Percentiles rank a stretch among this genome's conserved stretches.
phyloP scores from a whole-genome alignment of 768 basidiomycete genomes.

The Suillus bovinus region DNA sequence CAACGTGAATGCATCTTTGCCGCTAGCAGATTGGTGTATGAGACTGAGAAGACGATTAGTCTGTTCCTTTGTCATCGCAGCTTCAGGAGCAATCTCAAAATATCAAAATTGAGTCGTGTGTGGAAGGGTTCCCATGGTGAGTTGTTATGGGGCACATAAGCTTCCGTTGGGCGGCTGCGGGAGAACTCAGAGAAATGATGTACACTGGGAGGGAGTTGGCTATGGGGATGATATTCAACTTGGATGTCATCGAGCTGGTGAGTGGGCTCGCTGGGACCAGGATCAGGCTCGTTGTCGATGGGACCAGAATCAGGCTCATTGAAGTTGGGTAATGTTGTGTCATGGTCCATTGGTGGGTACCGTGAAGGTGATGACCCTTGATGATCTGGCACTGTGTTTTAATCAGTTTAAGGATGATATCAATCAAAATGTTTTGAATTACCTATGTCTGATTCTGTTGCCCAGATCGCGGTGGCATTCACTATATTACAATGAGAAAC shows the following conservation, averaged over 20 bases:
- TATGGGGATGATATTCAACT: constrained; percentile 24
- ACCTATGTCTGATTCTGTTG: not conserved
- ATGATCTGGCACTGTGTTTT: not conserved
- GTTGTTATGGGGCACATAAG: constrained; percentile 12
- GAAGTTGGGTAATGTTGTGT: not conserved
- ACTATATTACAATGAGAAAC: not conserved
- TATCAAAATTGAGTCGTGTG: too few relatives aligned
- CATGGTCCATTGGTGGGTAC: not conserved
- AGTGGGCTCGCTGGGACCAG: not conserved
- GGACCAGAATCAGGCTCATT: not conserved
- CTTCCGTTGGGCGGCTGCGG: not conserved
- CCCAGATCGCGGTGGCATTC: not conserved
- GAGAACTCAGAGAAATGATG: constrained; percentile 21
- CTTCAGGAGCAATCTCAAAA: too few relatives aligned
- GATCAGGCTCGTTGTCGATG: not conserved
- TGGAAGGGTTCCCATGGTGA: not conserved
- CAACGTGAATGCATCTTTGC: too few relatives aligned
- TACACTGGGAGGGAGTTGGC: constrained; percentile 9
- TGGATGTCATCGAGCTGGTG: constrained; percentile 21
- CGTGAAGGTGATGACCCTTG: not conserved
- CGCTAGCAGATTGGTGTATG: too few relatives aligned
- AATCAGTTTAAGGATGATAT: too few relatives aligned
- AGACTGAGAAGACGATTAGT: too few relatives aligned
- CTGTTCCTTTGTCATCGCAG: too few relatives aligned
- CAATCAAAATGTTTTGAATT: too few relatives aligned